A percentile compares a stretch with the other conserved stretches of the same genome.
Conservation (phyloP, 345 rosid species). For the Lepidium africanum region DNA sequence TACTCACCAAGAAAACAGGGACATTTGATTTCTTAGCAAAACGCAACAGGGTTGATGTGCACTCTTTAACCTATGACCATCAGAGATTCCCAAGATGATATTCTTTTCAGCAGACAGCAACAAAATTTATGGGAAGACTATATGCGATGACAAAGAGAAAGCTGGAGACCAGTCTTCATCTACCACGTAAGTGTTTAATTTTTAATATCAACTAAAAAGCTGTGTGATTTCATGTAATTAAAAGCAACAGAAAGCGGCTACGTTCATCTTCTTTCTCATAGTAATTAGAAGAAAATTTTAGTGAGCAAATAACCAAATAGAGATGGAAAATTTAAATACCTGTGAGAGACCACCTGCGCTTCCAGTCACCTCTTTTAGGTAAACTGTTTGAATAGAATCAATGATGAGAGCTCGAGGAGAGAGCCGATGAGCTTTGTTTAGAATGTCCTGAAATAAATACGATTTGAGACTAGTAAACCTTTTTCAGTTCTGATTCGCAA, state of each 20-base stretch:
- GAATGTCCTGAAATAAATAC: conserved; percentile 56
- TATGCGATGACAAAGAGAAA: not conserved
- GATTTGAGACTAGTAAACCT: not conserved
- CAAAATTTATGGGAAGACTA: not conserved
- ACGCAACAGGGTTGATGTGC: conserved; percentile 78
- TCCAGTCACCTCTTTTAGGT: conserved; percentile 68
- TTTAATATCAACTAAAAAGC: not conserved
- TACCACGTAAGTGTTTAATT: not conserved
- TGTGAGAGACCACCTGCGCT: conserved; percentile 86
- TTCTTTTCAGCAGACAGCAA: not conserved
- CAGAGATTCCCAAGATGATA: not conserved
- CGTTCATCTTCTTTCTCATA: not conserved
- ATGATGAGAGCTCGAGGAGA: conserved; percentile 70
- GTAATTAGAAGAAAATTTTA: not conserved
- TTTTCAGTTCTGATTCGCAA: not conserved
- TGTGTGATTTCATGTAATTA: not conserved
- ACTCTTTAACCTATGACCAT: conserved; percentile 70
- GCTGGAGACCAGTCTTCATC: not conserved
- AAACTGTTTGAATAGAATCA: conserved; percentile 91
- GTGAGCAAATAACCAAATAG: not conserved
- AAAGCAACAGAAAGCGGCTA: conserved; percentile 9
- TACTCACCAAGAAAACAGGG: conserved; percentile 83
- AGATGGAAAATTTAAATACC: conserved; percentile 35
- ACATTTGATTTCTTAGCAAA: conserved; percentile 80
- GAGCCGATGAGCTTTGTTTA: conserved; percentile 50